Base-by-base conservation (phyloP, 164 flowering plant species). In the Tinospora cordifolia region DNA sequence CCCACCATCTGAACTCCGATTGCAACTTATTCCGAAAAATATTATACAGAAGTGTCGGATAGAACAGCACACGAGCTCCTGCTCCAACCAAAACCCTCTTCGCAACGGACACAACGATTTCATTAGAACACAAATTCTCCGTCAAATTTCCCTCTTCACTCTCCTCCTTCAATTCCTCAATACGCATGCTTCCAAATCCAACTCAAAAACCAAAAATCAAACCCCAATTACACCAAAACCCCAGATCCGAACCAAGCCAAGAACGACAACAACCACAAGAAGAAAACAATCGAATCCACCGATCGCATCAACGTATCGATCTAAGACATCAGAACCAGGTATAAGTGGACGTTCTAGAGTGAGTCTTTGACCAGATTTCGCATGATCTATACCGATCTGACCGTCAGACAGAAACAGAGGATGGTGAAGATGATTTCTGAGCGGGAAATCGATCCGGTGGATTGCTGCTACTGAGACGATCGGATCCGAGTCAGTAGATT, bases 1-100 rank as follows among this genome's bases (percentile, higher is more conserved):
- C 98, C 97, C 97, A 93, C 98, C 98, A 93, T 22, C 89, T 85
- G 65, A 93, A 90, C 79, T 89, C 97, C 1, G 90, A 30, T 81
- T 93, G 88, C 72, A 93, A 49, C 84, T 83, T 90, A 67, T 93
- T 89, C 73, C 98, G 81, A n/a, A 87, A 66, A 72, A 93, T 88
- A 76, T 93, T 90, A 71, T 93, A 90, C 27, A 93, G 72, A 79
- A 93, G 79, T 22, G 98, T 91, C 0, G 97, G 98, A 66, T 93
- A 90, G 73, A 93, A 91, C 22, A 93, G 83, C 8, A 83, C 81
- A 19, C 98, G 87, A 44, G 93, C 97, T 6, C 97, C 98, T 0
- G 81, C 91, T 67, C 94, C 92, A 67, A 90, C 74, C 79, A 92
- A 75, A 44, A 76, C 86, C 79, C 86, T 83, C 62, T 89, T 92